A percentile compares a stretch with the other conserved stretches of the same genome.
Evolutionary conservation across 1,284 basidiomycete species (phyloP).

Genomic region (Coriolopsis trogii): DNA sequence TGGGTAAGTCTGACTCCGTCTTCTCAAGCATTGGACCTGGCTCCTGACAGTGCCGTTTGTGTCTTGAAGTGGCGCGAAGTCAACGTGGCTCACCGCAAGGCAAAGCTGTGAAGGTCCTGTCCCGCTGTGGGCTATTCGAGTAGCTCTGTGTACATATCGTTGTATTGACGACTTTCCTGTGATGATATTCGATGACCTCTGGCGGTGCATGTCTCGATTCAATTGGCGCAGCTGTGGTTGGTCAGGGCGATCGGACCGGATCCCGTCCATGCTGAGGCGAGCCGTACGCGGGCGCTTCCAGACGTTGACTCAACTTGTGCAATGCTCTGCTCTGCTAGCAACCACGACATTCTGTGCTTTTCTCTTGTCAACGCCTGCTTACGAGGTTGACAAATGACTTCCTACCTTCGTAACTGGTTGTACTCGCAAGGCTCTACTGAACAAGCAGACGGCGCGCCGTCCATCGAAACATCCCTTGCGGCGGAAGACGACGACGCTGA

Average conservation of each 20-base stretch:
- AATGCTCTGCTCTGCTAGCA: neutral
- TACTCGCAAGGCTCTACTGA: conserved; percentile 21
- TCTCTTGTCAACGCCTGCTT: neutral
- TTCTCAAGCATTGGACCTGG: too few species aligned
- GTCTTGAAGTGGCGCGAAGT: conserved; percentile 17
- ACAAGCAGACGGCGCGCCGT: conserved; percentile 23
- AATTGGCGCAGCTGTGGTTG: too few species aligned
- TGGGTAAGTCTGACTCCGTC: conserved; percentile 45
- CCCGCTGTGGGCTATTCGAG: neutral
- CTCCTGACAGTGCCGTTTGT: neutral
- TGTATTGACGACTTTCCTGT: too few species aligned
- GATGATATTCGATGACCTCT: too few species aligned
- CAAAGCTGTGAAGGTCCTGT: conserved; percentile 12
- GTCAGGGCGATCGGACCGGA: too few species aligned
- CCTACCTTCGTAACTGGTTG: conserved; percentile 36
- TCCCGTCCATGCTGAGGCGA: too few species aligned
- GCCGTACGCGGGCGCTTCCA: neutral
- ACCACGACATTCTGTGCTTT: neutral
- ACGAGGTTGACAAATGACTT: conserved; percentile 24
- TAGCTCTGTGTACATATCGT: too few species aligned
- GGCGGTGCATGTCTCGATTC: too few species aligned
- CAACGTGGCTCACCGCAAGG: conserved; percentile 16
- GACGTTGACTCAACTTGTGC: neutral
- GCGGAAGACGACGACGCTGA: conserved; percentile 55
- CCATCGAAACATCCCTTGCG: conserved; percentile 39